Evolutionary conservation across 768 basidiomycete genomes (phyloP).

Genomic region (Pleurotus pulmonarius): DNA sequence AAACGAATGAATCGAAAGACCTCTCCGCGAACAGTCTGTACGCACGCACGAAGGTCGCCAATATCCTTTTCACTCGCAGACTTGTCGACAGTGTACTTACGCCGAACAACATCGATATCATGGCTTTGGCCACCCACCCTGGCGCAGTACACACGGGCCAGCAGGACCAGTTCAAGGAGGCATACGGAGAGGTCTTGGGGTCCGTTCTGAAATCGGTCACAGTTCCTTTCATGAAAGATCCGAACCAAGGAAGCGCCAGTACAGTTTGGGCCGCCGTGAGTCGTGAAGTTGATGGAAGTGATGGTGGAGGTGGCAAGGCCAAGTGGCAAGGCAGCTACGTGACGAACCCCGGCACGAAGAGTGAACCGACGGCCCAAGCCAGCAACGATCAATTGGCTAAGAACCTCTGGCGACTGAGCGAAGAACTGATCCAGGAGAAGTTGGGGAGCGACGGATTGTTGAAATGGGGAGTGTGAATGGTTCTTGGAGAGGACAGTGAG

Average conservation of each 20-base stretch:
- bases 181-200: neutral
- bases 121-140: neutral
- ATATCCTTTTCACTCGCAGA: neutral
- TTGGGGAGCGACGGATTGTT: neutral
- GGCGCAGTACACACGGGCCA: constrained; percentile 5
- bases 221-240: neutral
- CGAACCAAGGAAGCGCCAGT: constrained; percentile 1
- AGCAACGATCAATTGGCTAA: neutral
- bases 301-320: neutral
- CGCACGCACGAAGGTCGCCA: neutral
- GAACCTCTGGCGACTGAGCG: neutral
- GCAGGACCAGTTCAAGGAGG: constrained; percentile 4
- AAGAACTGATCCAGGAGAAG: neutral
- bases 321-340: constrained; percentile 4
- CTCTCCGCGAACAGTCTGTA: neutral
- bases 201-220: neutral
- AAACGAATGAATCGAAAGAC: constrained; percentile 1
- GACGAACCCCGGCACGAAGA: constrained; percentile 1
- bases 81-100: neutral
- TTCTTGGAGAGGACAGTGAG: neutral
- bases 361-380: neutral
- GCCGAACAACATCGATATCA: neutral
- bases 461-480: neutral
- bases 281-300: neutral
- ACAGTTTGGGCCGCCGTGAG: constrained; percentile 3